Conservation (phyloP, 257 asterid genomes). For the Solanum tarijense region DNA sequence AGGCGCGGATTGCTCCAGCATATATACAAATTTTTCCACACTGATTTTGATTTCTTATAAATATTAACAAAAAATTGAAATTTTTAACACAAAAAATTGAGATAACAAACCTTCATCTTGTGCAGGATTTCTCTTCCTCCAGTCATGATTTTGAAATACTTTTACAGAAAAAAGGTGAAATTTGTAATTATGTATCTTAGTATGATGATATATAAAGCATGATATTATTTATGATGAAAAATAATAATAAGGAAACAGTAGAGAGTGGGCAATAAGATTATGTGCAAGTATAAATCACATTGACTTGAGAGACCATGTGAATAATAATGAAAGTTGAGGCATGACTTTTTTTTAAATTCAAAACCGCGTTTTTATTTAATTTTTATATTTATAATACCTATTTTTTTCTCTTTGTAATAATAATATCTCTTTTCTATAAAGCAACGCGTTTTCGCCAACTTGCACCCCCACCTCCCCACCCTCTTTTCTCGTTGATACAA, state of each 20-base stretch:
- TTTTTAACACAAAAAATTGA: background rate
- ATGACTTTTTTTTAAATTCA: background rate
- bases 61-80: background rate
- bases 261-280: background rate
- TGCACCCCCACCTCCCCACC: background rate
- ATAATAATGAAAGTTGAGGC: background rate
- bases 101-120: constrained; percentile 62
- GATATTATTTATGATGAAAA: background rate
- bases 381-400: no score
- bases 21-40: background rate
- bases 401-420: background rate
- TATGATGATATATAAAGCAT: background rate
- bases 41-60: background rate
- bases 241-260: background rate
- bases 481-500: background rate
- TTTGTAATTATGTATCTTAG: background rate
- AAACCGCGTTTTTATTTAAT: background rate
- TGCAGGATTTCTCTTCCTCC: constrained; percentile 69
- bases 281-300: background rate
- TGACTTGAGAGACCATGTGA: background rate
- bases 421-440: background rate
- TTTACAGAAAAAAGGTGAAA: background rate
- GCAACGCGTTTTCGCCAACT: background rate
- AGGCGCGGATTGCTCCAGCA: background rate
- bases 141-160: constrained; percentile 20